Evolutionary conservation across 768 basidiomycete genomes (phyloP).

Genomic region (Collybia sordida): DNA sequence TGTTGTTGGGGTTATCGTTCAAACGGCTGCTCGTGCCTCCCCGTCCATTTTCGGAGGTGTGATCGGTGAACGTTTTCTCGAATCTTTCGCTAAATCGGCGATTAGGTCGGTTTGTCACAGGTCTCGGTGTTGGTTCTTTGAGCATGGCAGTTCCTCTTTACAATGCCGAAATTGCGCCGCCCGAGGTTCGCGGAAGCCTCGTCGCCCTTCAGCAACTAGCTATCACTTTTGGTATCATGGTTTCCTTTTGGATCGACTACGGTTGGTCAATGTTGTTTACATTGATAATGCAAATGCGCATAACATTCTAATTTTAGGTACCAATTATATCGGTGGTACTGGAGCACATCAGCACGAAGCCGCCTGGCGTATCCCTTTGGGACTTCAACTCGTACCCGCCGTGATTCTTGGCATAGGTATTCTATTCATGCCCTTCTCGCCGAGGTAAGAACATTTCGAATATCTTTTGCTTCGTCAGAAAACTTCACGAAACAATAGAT

Average conservation of each 20-base stretch:
- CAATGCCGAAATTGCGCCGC: conserved; percentile 71
- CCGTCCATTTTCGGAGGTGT: conserved; percentile 65
- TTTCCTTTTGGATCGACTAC: conserved; percentile 56
- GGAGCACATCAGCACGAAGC: conserved; percentile 56
- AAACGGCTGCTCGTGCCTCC: conserved; percentile 55
- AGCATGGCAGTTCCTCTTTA: conserved; percentile 85
- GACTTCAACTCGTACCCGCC: conserved; percentile 73
- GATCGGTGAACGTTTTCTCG: conserved; percentile 2
- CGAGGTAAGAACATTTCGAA: conserved; percentile 41
- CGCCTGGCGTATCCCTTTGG: conserved; percentile 76
- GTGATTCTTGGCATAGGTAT: conserved; percentile 69
- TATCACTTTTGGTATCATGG: conserved; percentile 79
- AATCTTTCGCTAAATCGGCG: conserved; percentile 12
- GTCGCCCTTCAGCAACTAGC: conserved; percentile 82
- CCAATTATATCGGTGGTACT: conserved; percentile 72
- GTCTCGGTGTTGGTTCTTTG: conserved; percentile 78
- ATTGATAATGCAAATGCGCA: conserved; percentile 23
- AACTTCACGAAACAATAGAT: conserved; percentile 33
- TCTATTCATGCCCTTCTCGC: conserved; percentile 79
- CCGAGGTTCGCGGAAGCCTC: conserved; percentile 78
- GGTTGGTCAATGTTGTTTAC: conserved; percentile 23
- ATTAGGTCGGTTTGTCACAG: conserved; percentile 71
- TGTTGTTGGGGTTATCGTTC: conserved; percentile 73
- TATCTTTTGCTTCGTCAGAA: background rate
- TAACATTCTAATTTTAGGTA: conserved; percentile 46